Conservation (phyloP, 1,284 basidiomycete species). For the Serendipita sp. region DNA sequence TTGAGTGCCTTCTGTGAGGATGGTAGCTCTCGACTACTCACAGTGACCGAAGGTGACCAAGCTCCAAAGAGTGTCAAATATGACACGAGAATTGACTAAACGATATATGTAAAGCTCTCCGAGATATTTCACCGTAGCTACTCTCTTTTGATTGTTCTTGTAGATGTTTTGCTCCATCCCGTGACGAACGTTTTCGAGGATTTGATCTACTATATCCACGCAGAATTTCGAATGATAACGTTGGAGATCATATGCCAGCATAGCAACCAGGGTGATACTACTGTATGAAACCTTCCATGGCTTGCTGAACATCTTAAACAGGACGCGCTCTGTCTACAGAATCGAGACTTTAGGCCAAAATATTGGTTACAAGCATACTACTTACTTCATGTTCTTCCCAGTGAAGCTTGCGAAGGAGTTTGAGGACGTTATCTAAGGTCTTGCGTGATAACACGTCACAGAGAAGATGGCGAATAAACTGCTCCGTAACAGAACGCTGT, state of each 20-base stretch:
- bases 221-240: constrained; percentile 83
- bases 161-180: constrained; percentile 93
- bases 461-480: constrained; percentile 86
- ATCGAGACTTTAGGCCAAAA: not conserved
- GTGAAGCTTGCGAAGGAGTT: constrained; percentile 82
- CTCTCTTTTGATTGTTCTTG: constrained; percentile 84
- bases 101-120: constrained; percentile 97
- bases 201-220: constrained; percentile 81
- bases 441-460: constrained; percentile 83
- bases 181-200: constrained; percentile 80
- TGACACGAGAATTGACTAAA: constrained; percentile 73
- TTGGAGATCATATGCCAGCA: constrained; percentile 86
- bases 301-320: constrained; percentile 81
- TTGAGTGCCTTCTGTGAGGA: constrained; percentile 8
- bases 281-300: constrained; percentile 93
- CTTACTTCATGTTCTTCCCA: constrained; percentile 67
- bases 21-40: constrained; percentile 29
- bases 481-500: constrained; percentile 74
- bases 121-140: constrained; percentile 85
- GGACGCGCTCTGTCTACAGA: constrained; percentile 27
- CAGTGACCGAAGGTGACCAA: constrained; percentile 93
- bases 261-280: constrained; percentile 83
- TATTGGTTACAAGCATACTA: constrained; percentile 4
- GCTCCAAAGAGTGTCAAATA: constrained; percentile 92
- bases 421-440: constrained; percentile 85